Evolutionary conservation across 805 yeast genomes (phyloP), one percentile per base, ranked within the genome.

Genomic region (Yarrowia yakushimensis): DNA sequence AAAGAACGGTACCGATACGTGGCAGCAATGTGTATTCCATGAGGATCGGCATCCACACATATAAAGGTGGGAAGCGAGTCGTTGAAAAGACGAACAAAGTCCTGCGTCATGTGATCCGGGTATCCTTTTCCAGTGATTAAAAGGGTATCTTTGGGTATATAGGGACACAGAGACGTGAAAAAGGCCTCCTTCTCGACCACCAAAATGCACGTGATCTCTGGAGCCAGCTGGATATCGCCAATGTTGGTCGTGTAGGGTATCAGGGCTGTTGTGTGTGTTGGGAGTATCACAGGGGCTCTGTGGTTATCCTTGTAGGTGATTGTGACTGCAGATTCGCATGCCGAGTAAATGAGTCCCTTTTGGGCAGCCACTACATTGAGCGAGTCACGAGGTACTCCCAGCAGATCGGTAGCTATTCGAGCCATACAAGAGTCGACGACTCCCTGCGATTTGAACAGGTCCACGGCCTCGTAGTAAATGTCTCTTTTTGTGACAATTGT

Each of bases 111-210:
- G 12, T 75, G 67, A 69, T 86, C 91, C 0, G 91, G 90, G 67
- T 77, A 85, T 4, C 91, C 91, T 68, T 82, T 83, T 0, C 88
- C 90, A 0, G 89, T 85, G 4, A 85, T 66, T 0, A 82, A 34
- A 11, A 80, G 64, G 12, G 68, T 68, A 20, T 68, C 65, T 10
- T 65, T 48, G 10, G 54, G 42, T 10, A 72, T 60, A 8, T 63
- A 63, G 3, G 63, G 61, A 33, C 71, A 69, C 9, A 78, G 64
- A 15, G 73, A 72, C 17, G 75, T 65, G 59, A 80, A 76, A 4
- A 77, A 76, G 1, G 82, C 74, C 65, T 82, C 85, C 63, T 82
- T 82, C 67, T 82, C 86, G 9, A 83, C 72, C 0, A 82, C 75
- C 8, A 81, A 20, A 7, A 55, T 28, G 2, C 28, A 5, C 6